Percentiles rank a stretch among this genome's conserved stretches.
Evolutionary conservation across 1,284 basidiomycete genomes (phyloP).

Genomic region (Irpex rosettiformis): DNA sequence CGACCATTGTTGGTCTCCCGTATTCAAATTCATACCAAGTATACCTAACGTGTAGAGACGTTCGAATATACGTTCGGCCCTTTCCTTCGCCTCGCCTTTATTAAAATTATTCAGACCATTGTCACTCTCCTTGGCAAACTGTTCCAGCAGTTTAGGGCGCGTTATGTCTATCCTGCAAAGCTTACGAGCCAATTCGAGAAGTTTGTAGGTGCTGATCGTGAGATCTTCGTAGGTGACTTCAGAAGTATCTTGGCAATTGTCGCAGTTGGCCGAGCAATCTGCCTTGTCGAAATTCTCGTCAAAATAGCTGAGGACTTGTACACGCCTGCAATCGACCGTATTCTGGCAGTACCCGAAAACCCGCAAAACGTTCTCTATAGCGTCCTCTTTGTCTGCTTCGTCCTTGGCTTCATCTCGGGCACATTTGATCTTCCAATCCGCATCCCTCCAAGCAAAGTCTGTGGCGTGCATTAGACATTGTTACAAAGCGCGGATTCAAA

Average conservation of each 20-base stretch:
- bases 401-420: slow-evolving; percentile 48
- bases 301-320: slow-evolving; percentile 77
- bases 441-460: slow-evolving; percentile 61
- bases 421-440: slow-evolving; percentile 43
- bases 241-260: slow-evolving; percentile 65
- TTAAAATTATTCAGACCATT: slow-evolving; percentile 48
- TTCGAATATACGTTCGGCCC: slow-evolving; percentile 63
- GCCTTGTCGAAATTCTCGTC: slow-evolving; percentile 40
- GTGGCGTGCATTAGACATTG: not conserved
- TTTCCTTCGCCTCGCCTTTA: slow-evolving; percentile 38
- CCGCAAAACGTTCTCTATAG: slow-evolving; percentile 50
- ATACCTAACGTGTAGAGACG: slow-evolving; percentile 45
- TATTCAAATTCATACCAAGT: slow-evolving; percentile 20
- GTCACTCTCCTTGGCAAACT: slow-evolving; percentile 32
- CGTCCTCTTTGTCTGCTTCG: slow-evolving; percentile 53
- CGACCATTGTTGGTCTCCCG: not conserved
- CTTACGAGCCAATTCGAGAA: slow-evolving; percentile 45
- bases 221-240: slow-evolving; percentile 45
- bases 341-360: slow-evolving; percentile 80
- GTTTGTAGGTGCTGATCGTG: slow-evolving; percentile 47
- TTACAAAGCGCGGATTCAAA: not conserved
- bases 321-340: slow-evolving; percentile 82
- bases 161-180: slow-evolving; percentile 38
- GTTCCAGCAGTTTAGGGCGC: slow-evolving; percentile 46
- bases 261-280: slow-evolving; percentile 64